Conservation (phyloP, 1,139 yeast species). For the Wickerhamiella pararugosa region DNA sequence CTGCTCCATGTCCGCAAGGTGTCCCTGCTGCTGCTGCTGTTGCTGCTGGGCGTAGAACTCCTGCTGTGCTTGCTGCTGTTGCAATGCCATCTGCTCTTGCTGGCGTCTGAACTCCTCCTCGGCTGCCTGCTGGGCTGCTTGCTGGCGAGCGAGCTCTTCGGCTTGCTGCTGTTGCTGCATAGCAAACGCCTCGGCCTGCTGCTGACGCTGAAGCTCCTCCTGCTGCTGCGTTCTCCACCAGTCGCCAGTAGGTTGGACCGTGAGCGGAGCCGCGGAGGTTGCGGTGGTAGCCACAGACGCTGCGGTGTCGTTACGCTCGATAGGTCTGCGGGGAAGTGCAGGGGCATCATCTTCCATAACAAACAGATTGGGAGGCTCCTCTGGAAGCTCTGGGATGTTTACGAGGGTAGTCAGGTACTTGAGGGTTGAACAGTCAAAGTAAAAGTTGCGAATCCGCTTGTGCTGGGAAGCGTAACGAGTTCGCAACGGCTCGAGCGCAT, state of each 20-base stretch:
- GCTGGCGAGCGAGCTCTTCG: constrained; percentile 33
- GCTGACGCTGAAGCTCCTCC: constrained; percentile 37
- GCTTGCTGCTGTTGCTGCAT: constrained; percentile 32
- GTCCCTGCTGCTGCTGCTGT: constrained; percentile 63
- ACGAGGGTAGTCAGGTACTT: constrained; percentile 72
- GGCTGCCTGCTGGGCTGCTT: constrained; percentile 37
- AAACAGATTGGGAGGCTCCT: constrained; percentile 52
- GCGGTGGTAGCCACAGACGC: constrained; percentile 17
- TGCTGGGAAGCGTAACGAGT: constrained; percentile 72
- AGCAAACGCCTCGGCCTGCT: constrained; percentile 22
- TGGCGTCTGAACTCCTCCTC: constrained; percentile 58
- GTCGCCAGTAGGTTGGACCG: constrained; percentile 26
- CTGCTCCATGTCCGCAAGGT: constrained; percentile 69
- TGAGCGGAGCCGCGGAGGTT: constrained; percentile 7
- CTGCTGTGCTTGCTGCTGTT: constrained; percentile 65
- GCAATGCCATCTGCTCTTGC: constrained; percentile 50
- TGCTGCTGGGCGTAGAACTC: constrained; percentile 54
- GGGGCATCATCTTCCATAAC: constrained; percentile 34
- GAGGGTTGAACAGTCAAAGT: constrained; percentile 78
- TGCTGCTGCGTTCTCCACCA: constrained; percentile 32
- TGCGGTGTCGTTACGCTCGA: constrained; percentile 29
- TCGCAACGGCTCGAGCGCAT: constrained; percentile 60
- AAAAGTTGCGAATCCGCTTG: constrained; percentile 63
- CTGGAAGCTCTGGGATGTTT: constrained; percentile 69
- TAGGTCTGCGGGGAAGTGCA: constrained; percentile 33